Conservation (phyloP, 352 stramenopile species). For the Globisporangium splendens region DNA sequence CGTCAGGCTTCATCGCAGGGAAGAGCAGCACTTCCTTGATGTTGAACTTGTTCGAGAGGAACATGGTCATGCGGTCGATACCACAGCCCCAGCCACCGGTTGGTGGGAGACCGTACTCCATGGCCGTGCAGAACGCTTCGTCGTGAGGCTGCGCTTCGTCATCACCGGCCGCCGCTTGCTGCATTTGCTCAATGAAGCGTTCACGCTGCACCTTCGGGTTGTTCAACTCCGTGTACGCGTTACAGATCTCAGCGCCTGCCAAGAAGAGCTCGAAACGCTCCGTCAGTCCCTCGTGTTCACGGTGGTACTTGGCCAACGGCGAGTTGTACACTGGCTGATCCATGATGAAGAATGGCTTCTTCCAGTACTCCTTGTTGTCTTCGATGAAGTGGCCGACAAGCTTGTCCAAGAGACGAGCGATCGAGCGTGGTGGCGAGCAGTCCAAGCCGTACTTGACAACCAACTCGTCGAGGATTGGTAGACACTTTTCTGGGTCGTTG, state of each 20-base stretch:
- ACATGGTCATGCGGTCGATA: slow-evolving; percentile 97
- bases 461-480: slow-evolving; percentile 56
- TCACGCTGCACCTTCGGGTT: slow-evolving; percentile 91
- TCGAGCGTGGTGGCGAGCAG: slow-evolving; percentile 64
- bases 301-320: slow-evolving; percentile 97
- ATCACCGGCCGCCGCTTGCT: slow-evolving; percentile 74
- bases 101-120: slow-evolving; percentile 97
- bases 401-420: slow-evolving; percentile 82
- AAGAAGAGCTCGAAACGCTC: slow-evolving; percentile 99
- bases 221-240: slow-evolving; percentile 99
- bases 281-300: slow-evolving; percentile 89
- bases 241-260: slow-evolving; percentile 95
- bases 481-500: slow-evolving; percentile 55
- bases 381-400: slow-evolving; percentile 89
- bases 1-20: slow-evolving; percentile 98
- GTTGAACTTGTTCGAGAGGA: slow-evolving; percentile 92
- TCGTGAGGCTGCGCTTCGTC: slow-evolving; percentile 91
- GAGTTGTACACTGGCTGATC: slow-evolving; percentile 98
- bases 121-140: slow-evolving; percentile 91
- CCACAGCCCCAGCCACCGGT: slow-evolving; percentile 97
- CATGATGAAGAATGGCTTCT: slow-evolving; percentile 98
- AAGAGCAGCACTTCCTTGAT: slow-evolving; percentile 99
- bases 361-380: slow-evolving; percentile 81
- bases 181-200: slow-evolving; percentile 81
- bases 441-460: slow-evolving; percentile 73